Evolutionary conservation across 2,329 filamentous ascomycete species (phyloP).

Genomic region (Aspergillus oerlinghausenensis): DNA sequence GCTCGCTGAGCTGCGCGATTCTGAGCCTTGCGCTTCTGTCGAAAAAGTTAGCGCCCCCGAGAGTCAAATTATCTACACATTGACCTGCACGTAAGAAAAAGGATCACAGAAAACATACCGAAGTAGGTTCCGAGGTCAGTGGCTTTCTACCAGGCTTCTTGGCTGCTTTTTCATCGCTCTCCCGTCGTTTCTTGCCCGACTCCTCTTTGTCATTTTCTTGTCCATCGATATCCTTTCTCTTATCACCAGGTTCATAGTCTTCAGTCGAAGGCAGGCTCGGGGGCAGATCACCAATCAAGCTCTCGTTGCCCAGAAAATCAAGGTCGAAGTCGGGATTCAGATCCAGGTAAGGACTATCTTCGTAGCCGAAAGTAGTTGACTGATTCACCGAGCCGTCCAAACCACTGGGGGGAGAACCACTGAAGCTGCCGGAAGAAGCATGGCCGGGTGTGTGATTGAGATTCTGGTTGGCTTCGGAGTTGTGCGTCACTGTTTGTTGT

Average conservation of each 20-base stretch:
- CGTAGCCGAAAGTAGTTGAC: constrained; percentile 48
- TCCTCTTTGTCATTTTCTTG: constrained; percentile 60
- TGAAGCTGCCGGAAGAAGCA: constrained; percentile 42
- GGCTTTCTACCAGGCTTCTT: constrained; percentile 98
- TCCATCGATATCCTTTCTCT: constrained; percentile 52
- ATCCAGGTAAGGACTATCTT: constrained; percentile 70
- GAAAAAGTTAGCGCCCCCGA: constrained; percentile 17
- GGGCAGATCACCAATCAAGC: constrained; percentile 74
- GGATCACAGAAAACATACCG: constrained; percentile 58
- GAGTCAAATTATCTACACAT: not conserved
- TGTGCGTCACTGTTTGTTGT: constrained; percentile 17
- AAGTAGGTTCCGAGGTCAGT: constrained; percentile 89
- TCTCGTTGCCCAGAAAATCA: constrained; percentile 56
- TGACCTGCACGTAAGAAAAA: not conserved
- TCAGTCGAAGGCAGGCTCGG: constrained; percentile 34
- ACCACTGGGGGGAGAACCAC: constrained; percentile 24
- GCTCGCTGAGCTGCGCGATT: constrained; percentile 89
- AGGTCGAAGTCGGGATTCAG: constrained; percentile 79
- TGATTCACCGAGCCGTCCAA: constrained; percentile 32
- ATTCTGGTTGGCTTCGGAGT: constrained; percentile 19
- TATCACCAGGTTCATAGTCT: constrained; percentile 55
- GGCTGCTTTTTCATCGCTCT: constrained; percentile 75
- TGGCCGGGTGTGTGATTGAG: constrained; percentile 32
- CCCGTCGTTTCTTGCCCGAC: constrained; percentile 63
- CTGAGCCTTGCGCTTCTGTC: constrained; percentile 69